Evolutionary conservation across 768 basidiomycete genomes (phyloP), one percentile per base, ranked within the genome.

Genomic region (Lactarius vividus): DNA sequence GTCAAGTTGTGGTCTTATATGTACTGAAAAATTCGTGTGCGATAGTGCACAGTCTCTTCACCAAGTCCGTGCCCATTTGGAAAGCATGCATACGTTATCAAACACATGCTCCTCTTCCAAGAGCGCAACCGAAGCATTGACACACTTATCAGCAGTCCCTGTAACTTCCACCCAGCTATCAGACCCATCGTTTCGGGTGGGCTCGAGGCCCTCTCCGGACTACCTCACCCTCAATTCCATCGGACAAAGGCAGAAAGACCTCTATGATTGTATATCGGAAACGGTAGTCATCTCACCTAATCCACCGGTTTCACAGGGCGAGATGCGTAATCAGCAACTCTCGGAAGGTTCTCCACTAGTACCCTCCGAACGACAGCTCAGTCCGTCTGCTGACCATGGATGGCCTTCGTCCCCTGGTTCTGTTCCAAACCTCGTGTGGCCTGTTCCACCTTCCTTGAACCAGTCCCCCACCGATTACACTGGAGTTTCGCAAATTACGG

Each of bases 271-370:
- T 33, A 6, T 20, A 15, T 26, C 20, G 5, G 58, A 59, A 35
- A 18, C 4, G 1, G 53, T 18, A 11, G 18, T 5, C 26, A 13
- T 15, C 13, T n/a, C 28, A 26, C 29, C n/a, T n/a, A 8, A 39
- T 29, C 5, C 10, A 13, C 11, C 37, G 11, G 33, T 23, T 16
- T 23, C 44, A 13, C 18, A n/a, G 4, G 35, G 11, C 15, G 31
- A 28, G 53, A 28, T 23, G 18, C 59, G 35, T 55, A 65, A 52
- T 29, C 64, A n/a, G 20, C 55, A 16, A 11, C n/a, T 60, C 37
- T 56, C 49, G 18, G 39, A 65, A 16, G n/a, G 18, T 8, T 20
- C 16, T 7, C 37, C 54, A 29, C 20, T 31, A 4, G 20, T 44
- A 42, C 59, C 42, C 8, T 23, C 64, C n/a, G 20, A 60, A 23